phyloP scores from a whole-genome alignment of 352 stramenopile species.

The Phytopythium vexans region DNA sequence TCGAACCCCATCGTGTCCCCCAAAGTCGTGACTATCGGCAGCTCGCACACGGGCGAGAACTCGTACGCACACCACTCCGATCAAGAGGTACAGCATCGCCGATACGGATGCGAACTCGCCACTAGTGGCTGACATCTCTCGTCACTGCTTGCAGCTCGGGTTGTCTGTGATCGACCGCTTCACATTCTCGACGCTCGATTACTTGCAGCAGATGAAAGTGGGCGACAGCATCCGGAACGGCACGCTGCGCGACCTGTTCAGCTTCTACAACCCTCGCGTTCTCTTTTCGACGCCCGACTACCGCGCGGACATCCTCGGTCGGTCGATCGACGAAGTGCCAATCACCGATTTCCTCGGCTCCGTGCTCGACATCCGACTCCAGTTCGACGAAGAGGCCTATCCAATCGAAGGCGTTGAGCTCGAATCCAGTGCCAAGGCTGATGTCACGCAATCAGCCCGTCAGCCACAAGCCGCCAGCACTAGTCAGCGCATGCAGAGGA shows the following conservation, averaged over 20 bases:
- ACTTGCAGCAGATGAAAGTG: slow-evolving; percentile 83
- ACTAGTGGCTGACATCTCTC: background rate
- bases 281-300: slow-evolving; percentile 80
- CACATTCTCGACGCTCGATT: slow-evolving; percentile 87
- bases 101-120: background rate
- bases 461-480: no score
- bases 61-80: slow-evolving; percentile 94
- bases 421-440: no score
- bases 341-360: slow-evolving; percentile 91
- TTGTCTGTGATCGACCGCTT: slow-evolving; percentile 89
- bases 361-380: slow-evolving; percentile 76
- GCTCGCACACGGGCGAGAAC: slow-evolving; percentile 90
- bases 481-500: no score
- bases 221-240: slow-evolving; percentile 63
- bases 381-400: slow-evolving; percentile 72
- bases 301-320: slow-evolving; percentile 67
- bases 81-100: slow-evolving; percentile 40
- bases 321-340: slow-evolving; percentile 62
- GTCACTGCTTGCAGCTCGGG: slow-evolving; percentile 44
- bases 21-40: slow-evolving; percentile 93
- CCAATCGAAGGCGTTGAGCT: slow-evolving; percentile 59
- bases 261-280: slow-evolving; percentile 82
- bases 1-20: slow-evolving; percentile 80
- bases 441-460: no score
- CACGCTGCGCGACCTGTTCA: slow-evolving; percentile 69